Base-by-base conservation (phyloP, 2,329 filamentous ascomycete species). In the Venturia asperata region DNA sequence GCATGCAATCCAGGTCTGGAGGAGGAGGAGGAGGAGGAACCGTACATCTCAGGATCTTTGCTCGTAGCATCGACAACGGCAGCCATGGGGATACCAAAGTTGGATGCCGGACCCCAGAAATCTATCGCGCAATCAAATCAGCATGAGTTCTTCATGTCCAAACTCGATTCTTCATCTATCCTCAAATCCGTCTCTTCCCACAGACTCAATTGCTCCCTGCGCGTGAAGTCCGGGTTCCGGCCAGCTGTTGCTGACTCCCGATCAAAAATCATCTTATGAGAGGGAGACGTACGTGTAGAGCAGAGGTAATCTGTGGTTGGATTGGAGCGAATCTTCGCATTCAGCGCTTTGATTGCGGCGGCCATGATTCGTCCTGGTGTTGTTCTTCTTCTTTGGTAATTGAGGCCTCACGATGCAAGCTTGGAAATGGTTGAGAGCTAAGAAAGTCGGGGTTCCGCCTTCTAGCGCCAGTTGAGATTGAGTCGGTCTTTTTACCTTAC, bases 31-130 rank as follows among this genome's bases (percentile, higher is more conserved):
- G 63, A 56, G 58, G 52, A 30, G 41, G 19, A 41, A 52, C 43
- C 74, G 43, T 76, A 82, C 80, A 82, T 79, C 69, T 81, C 79
- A 62, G 80, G 78, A 69, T 82, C 80, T 71, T 82, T 82, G 70
- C 77, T 77, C 69, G 80, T 82, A n/a, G 52, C 52, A 73, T 82
- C 80, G 73, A 81, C 80, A 64, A 82, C 80, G 39, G 80, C 80
- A 42, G 80, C 80, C 65, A 82, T 76, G 61, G 80, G 80, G 68
- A 82, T 82, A 71, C 80, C 80, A 70, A 82, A 82, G 75, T 82
- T 82, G 69, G 76, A 78, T 65, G 77, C 79, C 45, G 78, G 78
- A 66, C 80, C 80, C 80, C 79, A 81, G 75, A 82, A 82, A 71
- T 81, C 79, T 82, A 72, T 65, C 37, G 62, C 13, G 21, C 24